These are phyloP conservation scores for Colletotrichum lini DNA, from an alignment of 2,329 filamentous ascomycete genomes.

Conservation along the genomic window DNA sequence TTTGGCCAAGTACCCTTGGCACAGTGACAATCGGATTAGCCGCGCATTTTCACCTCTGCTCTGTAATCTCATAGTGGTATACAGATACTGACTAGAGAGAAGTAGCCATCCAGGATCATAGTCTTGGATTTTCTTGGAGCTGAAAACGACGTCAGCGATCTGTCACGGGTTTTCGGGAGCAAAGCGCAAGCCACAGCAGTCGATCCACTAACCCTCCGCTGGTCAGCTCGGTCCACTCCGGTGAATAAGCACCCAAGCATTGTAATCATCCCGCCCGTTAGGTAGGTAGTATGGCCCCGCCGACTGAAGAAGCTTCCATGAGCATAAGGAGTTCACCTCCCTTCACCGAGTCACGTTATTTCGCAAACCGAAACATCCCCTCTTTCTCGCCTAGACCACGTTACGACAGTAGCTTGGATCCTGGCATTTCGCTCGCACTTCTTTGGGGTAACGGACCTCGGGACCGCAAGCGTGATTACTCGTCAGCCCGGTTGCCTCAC, in stretches of 20 bases:
- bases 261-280: conserved; percentile 29
- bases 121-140: neutral
- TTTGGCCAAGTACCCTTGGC: neutral
- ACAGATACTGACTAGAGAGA: neutral
- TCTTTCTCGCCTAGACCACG: conserved; percentile 6
- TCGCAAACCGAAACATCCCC: neutral
- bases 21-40: neutral
- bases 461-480: neutral
- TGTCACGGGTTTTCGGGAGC: conserved; percentile 11
- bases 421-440: conserved; percentile 6
- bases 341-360: conserved; percentile 13
- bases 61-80: no score
- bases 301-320: conserved; percentile 19
- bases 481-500: neutral
- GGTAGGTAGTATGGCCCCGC: conserved; percentile 18
- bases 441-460: conserved; percentile 1
- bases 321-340: conserved; percentile 7
- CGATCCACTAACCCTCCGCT: conserved; percentile 19
- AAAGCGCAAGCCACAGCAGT: conserved; percentile 15
- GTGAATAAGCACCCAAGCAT: conserved; percentile 35
- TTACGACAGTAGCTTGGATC: conserved; percentile 19
- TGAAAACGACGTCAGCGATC: conserved; percentile 34
- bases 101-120: neutral
- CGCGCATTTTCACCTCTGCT: neutral
- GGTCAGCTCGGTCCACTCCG: conserved; percentile 30